Evolutionary conservation across 306 rosid species (phyloP), one percentile per base, ranked within the genome.

Genomic region (Quercus suber): DNA sequence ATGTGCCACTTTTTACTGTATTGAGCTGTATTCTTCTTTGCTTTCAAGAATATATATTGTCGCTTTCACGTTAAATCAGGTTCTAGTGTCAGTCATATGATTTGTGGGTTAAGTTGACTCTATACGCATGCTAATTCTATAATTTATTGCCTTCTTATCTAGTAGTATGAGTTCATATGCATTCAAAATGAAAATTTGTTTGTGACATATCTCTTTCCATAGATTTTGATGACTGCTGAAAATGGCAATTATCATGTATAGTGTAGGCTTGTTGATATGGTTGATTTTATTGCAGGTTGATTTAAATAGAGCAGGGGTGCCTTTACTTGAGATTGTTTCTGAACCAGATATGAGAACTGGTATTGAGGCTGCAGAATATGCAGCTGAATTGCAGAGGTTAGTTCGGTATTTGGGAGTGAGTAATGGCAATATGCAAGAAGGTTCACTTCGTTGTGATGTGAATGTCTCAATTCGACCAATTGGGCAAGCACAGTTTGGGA

Each of bases 401-500:
- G 98, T 95, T 82, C 80, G 98, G 82, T 95, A 95, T 88, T 87
- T 95, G 87, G 97, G 94, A 78, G 96, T 95, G 76, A 84, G 99
- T 91, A 95, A 95, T 82, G 99, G 99, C 73, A 92, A 95, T 83
- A 92, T 92, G 99, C 97, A 92, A 90, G 99, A 95, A 87, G 98
- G 98, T 64, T 95, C 99, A 41, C 97, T 95, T 80, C 94, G 97
- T 76, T 95, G 99, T 21, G 99, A 95, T 85, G 98, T 95, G 71
- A 95, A 95, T 84, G 84, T 95, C 74, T 92, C 99, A 9, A 83
- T 95, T 77, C 97, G 99, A 69, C 99, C 98, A 60, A 81, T 92
- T 75, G 96, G 94, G 71, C 98, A 91, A 78, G 84, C 80, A 79
- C 74, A 84, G 74, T 91, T 92, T 80, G 99, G 98, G 76, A 95